Evolutionary conservation across 176 grass and related monocot species (phyloP), one percentile per base, ranked within the genome.

Genomic region (Oryza rufipogon): DNA sequence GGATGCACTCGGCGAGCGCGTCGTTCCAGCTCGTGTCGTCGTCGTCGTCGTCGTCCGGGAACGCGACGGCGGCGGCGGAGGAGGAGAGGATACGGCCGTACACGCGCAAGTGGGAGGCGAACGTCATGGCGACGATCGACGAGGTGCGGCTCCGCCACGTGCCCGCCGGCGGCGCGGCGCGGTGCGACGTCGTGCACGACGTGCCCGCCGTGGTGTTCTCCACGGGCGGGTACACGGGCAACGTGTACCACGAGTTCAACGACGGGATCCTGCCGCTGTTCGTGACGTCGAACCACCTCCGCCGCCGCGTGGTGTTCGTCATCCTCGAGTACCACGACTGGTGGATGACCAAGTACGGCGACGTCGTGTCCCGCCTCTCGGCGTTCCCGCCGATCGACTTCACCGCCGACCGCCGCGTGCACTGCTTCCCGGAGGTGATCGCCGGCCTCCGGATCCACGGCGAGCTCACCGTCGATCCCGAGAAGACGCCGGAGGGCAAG

Each of bases 161-260:
- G 39, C 1, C 39, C 68, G 25, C 83, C 16, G 66, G 65, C 28
- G 48, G 60, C 74, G 72, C 87, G 3, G 73, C 66, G 78, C 89
- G 64, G 9, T 99, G 96, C 86, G 91, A 95, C 72, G 93, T 93
- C 30, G 58, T 38, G 0, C 90, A 96, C 52, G 84, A 92, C 32
- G 88, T 94, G 16, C 96, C 96, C 15, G 96, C 96, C 1, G 75
- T 99, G 26, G 68, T 99, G 2, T 95, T 99, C 84, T 99, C 93
- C 11, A 94, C 93, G 6, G 96, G 96, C 54, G 96, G 93, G 5
- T 98, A 92, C 84, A 98, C 96, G 20, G 96, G 93, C 9, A 98
- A 98, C 80, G 91, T 95, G 48, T 98, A 93, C 70, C 96, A 98
- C 81, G 93, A 95, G 66, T 98, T 98, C 93, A 98, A 93, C 80